phyloP scores from a whole-genome alignment of 2,329 filamentous ascomycete species.

The Fusarium pseudocircinatum region DNA sequence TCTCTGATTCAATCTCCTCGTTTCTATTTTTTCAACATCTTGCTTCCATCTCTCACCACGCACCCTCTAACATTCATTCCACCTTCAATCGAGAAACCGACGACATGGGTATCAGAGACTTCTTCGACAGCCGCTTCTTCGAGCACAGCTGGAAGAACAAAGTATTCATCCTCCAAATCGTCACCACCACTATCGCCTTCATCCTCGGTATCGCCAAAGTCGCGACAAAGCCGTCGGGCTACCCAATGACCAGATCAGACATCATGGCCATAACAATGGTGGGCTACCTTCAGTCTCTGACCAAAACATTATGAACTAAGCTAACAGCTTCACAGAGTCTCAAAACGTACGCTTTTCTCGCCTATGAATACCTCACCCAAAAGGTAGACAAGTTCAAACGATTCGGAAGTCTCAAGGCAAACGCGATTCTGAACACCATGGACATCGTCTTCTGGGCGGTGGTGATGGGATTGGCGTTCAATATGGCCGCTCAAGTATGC shows the following conservation, averaged over 20 bases:
- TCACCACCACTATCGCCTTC: not conserved
- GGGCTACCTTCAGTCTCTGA: accelerated
- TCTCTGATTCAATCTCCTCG: too few relatives aligned
- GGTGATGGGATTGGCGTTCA: conserved; percentile 37
- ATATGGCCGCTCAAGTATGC: conserved; percentile 16
- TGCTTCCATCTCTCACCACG: too few relatives aligned
- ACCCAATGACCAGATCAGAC: conserved; percentile 24
- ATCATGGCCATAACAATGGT: conserved; percentile 36
- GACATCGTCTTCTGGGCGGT: conserved; percentile 43
- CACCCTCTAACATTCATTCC: not conserved
- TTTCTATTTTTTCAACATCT: not conserved
- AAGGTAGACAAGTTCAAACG: conserved; percentile 43
- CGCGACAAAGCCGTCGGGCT: conserved; percentile 12
- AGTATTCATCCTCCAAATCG: not conserved
- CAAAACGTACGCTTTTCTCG: conserved; percentile 20
- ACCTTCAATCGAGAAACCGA: too few relatives aligned
- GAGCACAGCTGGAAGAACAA: conserved; percentile 25
- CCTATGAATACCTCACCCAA: conserved; percentile 27
- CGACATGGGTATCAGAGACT: conserved; percentile 10
- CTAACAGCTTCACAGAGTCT: not conserved
- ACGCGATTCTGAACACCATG: conserved; percentile 37
- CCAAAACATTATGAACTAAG: accelerated
- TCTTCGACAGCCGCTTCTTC: conserved; percentile 25
- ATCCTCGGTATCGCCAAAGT: conserved; percentile 22
- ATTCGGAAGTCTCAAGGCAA: conserved; percentile 38